These are phyloP conservation scores for Fusarium armeniacum DNA, from an alignment of 2,329 filamentous ascomycete genomes.

Conservation along the genomic window DNA sequence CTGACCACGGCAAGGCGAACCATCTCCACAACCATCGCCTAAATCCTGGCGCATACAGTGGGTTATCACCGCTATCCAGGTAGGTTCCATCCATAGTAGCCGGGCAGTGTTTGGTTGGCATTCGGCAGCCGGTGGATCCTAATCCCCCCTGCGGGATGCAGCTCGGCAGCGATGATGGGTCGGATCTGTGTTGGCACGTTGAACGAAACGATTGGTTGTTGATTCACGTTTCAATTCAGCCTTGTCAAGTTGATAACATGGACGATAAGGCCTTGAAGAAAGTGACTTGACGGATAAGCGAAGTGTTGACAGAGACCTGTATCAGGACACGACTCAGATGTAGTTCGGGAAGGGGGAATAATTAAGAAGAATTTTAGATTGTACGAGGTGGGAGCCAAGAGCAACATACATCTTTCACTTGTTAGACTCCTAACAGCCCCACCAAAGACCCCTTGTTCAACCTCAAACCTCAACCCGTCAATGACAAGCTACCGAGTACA, in stretches of 20 bases:
- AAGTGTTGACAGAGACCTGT: background rate
- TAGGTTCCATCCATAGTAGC: no score
- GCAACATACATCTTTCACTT: background rate
- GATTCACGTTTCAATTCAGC: slow-evolving; percentile 43
- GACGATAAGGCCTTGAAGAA: slow-evolving; percentile 16
- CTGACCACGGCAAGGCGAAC: slow-evolving; percentile 46
- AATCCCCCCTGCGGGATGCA: slow-evolving; percentile 37
- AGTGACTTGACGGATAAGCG: slow-evolving; percentile 16
- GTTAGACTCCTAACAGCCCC: slow-evolving; percentile 3
- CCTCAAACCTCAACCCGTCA: slow-evolving; percentile 15
- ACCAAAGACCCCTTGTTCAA: slow-evolving; percentile 17
- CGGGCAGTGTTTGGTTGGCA: slow-evolving; percentile 24
- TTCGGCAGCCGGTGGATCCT: slow-evolving; percentile 24
- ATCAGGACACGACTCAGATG: background rate
- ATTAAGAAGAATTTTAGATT: background rate
- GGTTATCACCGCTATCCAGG: slow-evolving; percentile 19
- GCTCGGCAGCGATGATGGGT: slow-evolving; percentile 30
- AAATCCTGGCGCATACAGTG: slow-evolving; percentile 33
- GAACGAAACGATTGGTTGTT: slow-evolving; percentile 33
- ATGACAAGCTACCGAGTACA: slow-evolving; percentile 8
- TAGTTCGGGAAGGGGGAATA: background rate
- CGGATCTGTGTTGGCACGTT: slow-evolving; percentile 24
- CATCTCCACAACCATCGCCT: slow-evolving; percentile 41
- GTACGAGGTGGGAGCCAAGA: background rate
- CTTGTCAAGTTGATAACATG: slow-evolving; percentile 39